Percentiles rank a stretch among this genome's conserved stretches.
These are phyloP conservation scores for Coccomyxa sp. DNA, from an alignment of 139 green algal genomes.

Conservation along the genomic window DNA sequence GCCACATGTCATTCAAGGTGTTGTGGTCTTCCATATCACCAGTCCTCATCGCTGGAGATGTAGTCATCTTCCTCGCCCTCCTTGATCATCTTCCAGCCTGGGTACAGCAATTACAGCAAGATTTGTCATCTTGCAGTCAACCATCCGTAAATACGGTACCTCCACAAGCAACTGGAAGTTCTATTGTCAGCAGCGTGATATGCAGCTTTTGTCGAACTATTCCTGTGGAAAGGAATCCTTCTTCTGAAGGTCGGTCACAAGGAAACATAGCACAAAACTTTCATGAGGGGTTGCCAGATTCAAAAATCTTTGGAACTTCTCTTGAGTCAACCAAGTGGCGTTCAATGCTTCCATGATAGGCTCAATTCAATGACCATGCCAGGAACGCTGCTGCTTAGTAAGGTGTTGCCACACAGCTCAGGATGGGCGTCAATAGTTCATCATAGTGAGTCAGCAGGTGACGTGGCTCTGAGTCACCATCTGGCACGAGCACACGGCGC, in stretches of 20 bases:
- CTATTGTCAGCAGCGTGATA: too few relatives aligned
- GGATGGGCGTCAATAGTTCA: too few relatives aligned
- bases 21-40: not conserved
- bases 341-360: not conserved
- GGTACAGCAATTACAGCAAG: not conserved
- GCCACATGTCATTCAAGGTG: too few relatives aligned
- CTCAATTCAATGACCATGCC: not conserved
- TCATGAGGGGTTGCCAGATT: too few relatives aligned
- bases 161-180: not conserved
- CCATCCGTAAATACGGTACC: not conserved
- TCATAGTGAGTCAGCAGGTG: not conserved
- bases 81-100: not conserved
- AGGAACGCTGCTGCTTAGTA: not conserved
- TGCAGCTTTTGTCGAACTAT: too few relatives aligned
- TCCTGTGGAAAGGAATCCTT: too few relatives aligned
- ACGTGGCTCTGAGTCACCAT: slow-evolving; percentile 9
- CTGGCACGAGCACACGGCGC: slow-evolving; percentile 27
- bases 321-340: too few relatives aligned
- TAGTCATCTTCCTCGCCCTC: not conserved
- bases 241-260: too few relatives aligned
- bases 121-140: not conserved
- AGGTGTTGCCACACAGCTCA: not conserved
- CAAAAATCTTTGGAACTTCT: too few relatives aligned
- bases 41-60: not conserved
- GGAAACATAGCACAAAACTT: too few relatives aligned